phyloP scores from a whole-genome alignment of 768 basidiomycete genomes.

The Pholiota molesta region DNA sequence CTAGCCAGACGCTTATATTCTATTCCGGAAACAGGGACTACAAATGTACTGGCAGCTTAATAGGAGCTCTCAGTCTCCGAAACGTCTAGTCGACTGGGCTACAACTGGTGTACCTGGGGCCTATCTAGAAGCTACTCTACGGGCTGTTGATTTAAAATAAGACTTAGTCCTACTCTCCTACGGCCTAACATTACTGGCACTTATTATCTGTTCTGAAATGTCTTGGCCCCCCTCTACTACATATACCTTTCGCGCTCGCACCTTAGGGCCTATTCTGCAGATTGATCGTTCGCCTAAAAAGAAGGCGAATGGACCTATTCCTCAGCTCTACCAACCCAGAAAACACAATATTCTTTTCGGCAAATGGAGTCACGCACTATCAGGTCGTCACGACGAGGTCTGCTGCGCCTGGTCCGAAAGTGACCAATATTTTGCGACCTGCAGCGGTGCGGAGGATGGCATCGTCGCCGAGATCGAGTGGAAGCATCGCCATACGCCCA shows the following conservation, averaged over 20 bases:
- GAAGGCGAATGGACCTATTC: constrained; percentile 49
- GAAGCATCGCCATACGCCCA: constrained; percentile 43
- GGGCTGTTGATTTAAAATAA: background rate
- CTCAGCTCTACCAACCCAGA: constrained; percentile 54
- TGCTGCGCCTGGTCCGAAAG: constrained; percentile 30
- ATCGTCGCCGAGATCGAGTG: constrained; percentile 56
- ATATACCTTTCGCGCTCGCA: background rate
- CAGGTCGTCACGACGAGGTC: constrained; percentile 43
- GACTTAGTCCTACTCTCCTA: background rate
- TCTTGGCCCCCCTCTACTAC: background rate
- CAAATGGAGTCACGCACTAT: constrained; percentile 54
- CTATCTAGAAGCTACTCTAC: background rate
- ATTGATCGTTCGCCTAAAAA: background rate
- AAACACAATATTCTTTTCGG: constrained; percentile 50
- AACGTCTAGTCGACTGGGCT: too few relatives aligned
- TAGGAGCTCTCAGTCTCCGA: too few relatives aligned
- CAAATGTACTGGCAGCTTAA: too few relatives aligned
- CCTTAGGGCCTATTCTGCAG: background rate
- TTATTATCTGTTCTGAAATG: background rate
- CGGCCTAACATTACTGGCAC: background rate
- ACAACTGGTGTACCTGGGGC: too few relatives aligned
- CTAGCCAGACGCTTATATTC: too few relatives aligned
- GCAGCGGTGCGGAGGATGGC: constrained; percentile 37
- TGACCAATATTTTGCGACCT: constrained; percentile 46
- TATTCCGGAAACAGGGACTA: too few relatives aligned